A percentile compares a stretch with the other conserved stretches of the same genome.
Evolutionary conservation across 306 rosid species (phyloP).

Genomic region (Casuarina equisetifolia): DNA sequence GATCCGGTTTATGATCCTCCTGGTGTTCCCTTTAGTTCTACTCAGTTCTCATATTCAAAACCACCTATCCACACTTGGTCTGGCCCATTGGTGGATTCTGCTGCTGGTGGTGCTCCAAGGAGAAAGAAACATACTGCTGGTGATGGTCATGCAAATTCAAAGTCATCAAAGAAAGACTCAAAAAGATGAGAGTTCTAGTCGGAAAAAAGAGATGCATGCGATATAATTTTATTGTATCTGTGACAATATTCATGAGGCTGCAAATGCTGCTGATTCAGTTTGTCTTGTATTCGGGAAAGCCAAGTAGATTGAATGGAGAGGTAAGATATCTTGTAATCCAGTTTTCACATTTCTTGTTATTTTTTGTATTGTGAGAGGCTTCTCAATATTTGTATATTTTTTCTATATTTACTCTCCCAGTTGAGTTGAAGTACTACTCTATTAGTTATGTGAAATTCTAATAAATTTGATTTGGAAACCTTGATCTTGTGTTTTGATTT

Average conservation of each 20-base stretch:
- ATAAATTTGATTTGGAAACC: constrained; percentile 47
- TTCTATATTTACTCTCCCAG: constrained; percentile 24
- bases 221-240: constrained; percentile 47
- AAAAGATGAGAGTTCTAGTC: constrained; percentile 34
- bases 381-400: constrained; percentile 64
- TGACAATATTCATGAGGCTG: constrained; percentile 45
- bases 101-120: constrained; percentile 63
- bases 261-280: constrained; percentile 48
- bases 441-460: constrained; percentile 45
- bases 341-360: constrained; percentile 44
- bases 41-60: constrained; percentile 78
- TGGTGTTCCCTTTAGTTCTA: constrained; percentile 84
- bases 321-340: constrained; percentile 49
- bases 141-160: constrained; percentile 55
- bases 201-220: constrained; percentile 32
- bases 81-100: constrained; percentile 79
- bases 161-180: constrained; percentile 53
- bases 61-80: constrained; percentile 88
- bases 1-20: constrained; percentile 88
- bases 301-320: constrained; percentile 50
- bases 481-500: constrained; percentile 6
- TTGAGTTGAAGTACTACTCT: constrained; percentile 34
- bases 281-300: constrained; percentile 38
- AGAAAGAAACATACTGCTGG: constrained; percentile 74
- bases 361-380: constrained; percentile 50